Conservation (phyloP, 2,329 filamentous ascomycete species). For the Cytospora leucostoma region DNA sequence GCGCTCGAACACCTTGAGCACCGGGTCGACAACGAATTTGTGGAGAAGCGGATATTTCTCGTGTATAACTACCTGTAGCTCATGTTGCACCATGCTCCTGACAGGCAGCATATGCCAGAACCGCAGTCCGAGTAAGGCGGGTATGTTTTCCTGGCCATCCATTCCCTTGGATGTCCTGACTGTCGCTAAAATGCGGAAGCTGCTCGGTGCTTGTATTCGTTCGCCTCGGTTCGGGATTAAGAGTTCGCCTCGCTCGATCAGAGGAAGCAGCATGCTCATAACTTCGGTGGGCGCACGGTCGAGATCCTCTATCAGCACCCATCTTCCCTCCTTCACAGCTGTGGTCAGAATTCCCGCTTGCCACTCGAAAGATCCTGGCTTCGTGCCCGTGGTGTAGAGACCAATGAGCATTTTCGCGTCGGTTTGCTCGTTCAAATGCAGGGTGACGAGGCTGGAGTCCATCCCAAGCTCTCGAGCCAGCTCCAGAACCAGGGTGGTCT, state of each 20-base stretch:
- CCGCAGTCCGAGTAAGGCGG: conserved; percentile 77
- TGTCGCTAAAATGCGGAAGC: conserved; percentile 90
- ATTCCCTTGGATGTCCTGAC: conserved; percentile 74
- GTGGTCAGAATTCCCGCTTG: conserved; percentile 89
- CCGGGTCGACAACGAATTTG: conserved; percentile 57
- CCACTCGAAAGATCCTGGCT: conserved; percentile 90
- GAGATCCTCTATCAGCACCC: conserved; percentile 96
- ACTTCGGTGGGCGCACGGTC: conserved; percentile 94
- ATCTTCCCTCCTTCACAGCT: conserved; percentile 89
- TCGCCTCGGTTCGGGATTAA: conserved; percentile 88
- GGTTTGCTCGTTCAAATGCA: conserved; percentile 97
- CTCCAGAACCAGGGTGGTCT: conserved; percentile 83
- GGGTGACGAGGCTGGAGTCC: conserved; percentile 80
- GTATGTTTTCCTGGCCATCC: conserved; percentile 67
- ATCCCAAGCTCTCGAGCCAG: conserved; percentile 79
- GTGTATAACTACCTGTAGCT: conserved; percentile 74
- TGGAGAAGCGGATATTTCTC: conserved; percentile 70
- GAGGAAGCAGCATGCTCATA: conserved; percentile 85
- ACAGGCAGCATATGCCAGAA: conserved; percentile 83
- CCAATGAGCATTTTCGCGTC: conserved; percentile 96
- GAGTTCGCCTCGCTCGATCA: conserved; percentile 90
- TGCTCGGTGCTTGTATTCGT: conserved; percentile 76
- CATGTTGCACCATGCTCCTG: conserved; percentile 62
- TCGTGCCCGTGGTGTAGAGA: conserved; percentile 86
- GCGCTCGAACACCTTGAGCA: conserved; percentile 60